Conservation (phyloP, 495 filamentous ascomycete species). For the Talaromyces wortmannii region DNA sequence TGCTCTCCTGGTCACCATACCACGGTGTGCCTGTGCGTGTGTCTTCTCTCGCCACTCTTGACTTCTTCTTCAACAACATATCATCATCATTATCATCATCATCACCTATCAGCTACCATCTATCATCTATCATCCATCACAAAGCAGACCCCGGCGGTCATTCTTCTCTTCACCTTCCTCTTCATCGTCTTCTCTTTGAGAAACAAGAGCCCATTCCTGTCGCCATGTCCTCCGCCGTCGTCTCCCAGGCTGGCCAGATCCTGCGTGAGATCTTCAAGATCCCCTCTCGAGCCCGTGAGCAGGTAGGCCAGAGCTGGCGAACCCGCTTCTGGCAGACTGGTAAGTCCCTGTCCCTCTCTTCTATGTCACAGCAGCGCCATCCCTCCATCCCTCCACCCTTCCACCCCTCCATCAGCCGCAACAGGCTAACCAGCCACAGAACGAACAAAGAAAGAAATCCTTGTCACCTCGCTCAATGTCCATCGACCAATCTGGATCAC, state of each 20-base stretch:
- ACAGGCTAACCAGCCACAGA: not conserved
- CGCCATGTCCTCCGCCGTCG: conserved; percentile 4
- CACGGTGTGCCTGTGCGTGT: not conserved
- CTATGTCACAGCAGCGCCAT: not conserved
- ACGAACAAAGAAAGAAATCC: conserved; percentile 23
- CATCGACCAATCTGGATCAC: conserved; percentile 38
- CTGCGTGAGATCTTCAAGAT: conserved; percentile 7
- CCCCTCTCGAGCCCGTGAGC: conserved; percentile 2
- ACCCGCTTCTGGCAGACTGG: conserved; percentile 2
- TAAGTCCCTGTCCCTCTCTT: not conserved
- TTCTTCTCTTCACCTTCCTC: not conserved
- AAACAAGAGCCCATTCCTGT: not conserved
- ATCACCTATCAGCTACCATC: not conserved
- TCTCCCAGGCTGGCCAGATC: conserved; percentile 5
- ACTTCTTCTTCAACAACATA: not conserved
- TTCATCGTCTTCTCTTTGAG: not conserved
- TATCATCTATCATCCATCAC: not conserved
- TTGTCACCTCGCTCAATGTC: conserved; percentile 28
- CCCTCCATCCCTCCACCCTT: not conserved
- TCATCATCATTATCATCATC: not conserved
- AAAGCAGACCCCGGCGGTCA: not conserved
- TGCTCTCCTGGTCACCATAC: not conserved
- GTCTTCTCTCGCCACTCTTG: not conserved
- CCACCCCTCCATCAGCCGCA: not conserved
- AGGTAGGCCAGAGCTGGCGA: not conserved